These are phyloP conservation scores for Arthrobotrys entomopaga DNA, from an alignment of 2,329 filamentous ascomycete species.

Conservation along the genomic window DNA sequence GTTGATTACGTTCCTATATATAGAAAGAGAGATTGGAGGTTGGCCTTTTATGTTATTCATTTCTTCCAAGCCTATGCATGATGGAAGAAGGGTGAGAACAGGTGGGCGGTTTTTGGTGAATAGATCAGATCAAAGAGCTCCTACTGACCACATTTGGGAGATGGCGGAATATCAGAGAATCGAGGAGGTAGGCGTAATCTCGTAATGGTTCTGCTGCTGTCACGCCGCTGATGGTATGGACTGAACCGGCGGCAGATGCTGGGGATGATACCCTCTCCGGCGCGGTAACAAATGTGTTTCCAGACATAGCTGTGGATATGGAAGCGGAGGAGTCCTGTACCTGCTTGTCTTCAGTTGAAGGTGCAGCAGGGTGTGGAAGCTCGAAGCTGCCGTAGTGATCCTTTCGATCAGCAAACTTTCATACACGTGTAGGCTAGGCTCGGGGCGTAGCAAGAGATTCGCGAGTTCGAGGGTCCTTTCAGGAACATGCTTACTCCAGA, in stretches of 20 bases:
- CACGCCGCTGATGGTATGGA: slow-evolving; percentile 29
- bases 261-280: slow-evolving; percentile 43
- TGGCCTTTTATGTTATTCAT: slow-evolving; percentile 69
- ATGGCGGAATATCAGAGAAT: slow-evolving; percentile 46
- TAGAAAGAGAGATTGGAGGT: slow-evolving; percentile 64
- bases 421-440: background rate
- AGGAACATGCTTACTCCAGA: slow-evolving; percentile 39
- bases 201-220: slow-evolving; percentile 33
- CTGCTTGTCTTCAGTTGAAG: slow-evolving; percentile 28
- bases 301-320: slow-evolving; percentile 37
- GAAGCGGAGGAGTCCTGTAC: slow-evolving; percentile 38
- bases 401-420: slow-evolving; percentile 13
- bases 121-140: background rate
- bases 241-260: slow-evolving; percentile 34
- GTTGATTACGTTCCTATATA: slow-evolving; percentile 70
- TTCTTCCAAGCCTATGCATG: slow-evolving; percentile 24
- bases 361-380: slow-evolving; percentile 29
- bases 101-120: slow-evolving; percentile 56
- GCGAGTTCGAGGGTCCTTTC: background rate
- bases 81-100: slow-evolving; percentile 64
- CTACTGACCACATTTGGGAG: slow-evolving; percentile 45
- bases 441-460: background rate
- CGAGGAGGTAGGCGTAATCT: slow-evolving; percentile 51
- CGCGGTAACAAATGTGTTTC: slow-evolving; percentile 44
- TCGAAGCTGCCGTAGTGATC: slow-evolving; percentile 30